These are phyloP conservation scores for Tetrahymena thermophila DNA, from an alignment of 73 alveolate genomes.

Conservation along the genomic window DNA sequence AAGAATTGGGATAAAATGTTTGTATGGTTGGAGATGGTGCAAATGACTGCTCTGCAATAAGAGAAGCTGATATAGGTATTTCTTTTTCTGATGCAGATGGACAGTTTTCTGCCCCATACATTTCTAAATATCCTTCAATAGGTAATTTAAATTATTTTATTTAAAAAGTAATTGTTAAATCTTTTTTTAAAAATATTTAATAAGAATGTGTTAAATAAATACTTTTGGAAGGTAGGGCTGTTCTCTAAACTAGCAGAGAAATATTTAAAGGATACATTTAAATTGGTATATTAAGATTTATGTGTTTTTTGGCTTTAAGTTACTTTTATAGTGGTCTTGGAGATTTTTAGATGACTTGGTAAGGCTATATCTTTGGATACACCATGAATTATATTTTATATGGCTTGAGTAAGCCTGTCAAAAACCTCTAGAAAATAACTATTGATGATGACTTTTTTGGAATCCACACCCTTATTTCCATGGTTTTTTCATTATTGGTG, in stretches of 20 bases:
- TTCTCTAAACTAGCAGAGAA: conserved; percentile 17
- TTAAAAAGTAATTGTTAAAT: no score
- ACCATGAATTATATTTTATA: neutral
- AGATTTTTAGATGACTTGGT: neutral
- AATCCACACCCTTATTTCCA: neutral
- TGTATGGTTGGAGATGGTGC: conserved; percentile 93
- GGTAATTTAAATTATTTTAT: no score
- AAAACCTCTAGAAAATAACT: neutral
- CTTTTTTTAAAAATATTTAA: neutral
- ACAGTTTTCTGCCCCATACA: conserved; percentile 36
- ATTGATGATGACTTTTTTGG: neutral
- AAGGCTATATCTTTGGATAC: neutral
- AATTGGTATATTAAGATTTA: conserved; percentile 13
- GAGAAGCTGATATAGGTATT: conserved; percentile 60
- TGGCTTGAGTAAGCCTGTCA: neutral
- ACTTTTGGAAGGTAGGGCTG: conserved; percentile 30
- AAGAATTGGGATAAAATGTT: conserved; percentile 51
- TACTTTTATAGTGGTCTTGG: neutral
- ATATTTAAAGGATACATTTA: conserved; percentile 14
- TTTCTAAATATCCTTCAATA: neutral
- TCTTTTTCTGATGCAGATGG: conserved; percentile 35
- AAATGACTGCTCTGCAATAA: conserved; percentile 86
- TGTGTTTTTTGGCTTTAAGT: conserved; percentile 6
- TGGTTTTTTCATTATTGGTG: neutral
- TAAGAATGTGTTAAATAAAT: conserved; percentile 17